Base-by-base conservation (phyloP, 441 rosid genomes). In the Kokia cookei region DNA sequence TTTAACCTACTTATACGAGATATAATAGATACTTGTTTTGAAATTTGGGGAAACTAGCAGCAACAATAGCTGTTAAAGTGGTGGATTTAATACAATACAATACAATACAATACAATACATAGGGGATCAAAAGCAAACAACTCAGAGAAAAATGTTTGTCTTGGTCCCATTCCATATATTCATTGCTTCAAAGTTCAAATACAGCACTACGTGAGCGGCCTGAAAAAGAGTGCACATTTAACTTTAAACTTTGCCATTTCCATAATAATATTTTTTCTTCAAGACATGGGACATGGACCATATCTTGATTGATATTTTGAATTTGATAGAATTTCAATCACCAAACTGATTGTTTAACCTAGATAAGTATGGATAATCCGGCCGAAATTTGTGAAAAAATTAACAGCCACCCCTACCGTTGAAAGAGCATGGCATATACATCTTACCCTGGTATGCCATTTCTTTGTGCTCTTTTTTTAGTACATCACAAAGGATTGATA, bases 111-210 rank as follows among this genome's bases (percentile, higher is more conserved):
- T 6, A 35, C 40, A 68, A 32, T 11, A 51, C 8, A 15, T 6
- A 7, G 4, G 5, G 15, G 59, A 29, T 68, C 24, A 27, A 68
- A 50, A 50, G 59, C 59, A 50, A 10, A 67, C 57, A 7, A 66
- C 24, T 47, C 14, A 15, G 6, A 15, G 17, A 4, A 32, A 68
- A 7, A 47, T 14, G 9, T 59, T 8, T 15, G 7, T 13, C 47
- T 51, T 32, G 72, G 47, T 32, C 72, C 72, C 72, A 53, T 32
- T 12, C 11, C 60, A 29, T 69, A 51, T 69, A 51, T 69, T 53
- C 61, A 53, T 51, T 51, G 59, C 61, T 69, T 69, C 72, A 11
- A 4, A 22, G 60, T 55, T 55, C 29, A 50, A 68, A 51, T 29
- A n/a, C 51, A 51, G 51, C 29, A 47, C 13, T n/a, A 15, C 1